These are phyloP conservation scores for Chaetomium tenue DNA, from an alignment of 495 filamentous ascomycete genomes.

Conservation along the genomic window DNA sequence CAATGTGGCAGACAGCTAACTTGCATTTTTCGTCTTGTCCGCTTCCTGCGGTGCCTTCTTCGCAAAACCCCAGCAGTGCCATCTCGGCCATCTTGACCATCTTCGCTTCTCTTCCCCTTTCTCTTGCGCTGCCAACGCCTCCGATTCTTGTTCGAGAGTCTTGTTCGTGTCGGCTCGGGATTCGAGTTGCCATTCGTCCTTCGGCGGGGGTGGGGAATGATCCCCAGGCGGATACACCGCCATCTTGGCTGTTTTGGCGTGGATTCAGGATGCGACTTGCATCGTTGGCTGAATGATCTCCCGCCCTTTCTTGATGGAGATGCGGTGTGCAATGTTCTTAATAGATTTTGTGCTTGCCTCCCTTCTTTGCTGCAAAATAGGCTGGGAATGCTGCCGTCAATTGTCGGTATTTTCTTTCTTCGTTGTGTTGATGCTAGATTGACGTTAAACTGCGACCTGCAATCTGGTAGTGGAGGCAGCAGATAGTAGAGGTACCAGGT, in stretches of 20 bases:
- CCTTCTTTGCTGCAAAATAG: neutral
- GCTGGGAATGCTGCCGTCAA: neutral
- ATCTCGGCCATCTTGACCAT: conserved; percentile 5
- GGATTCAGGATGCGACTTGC: neutral
- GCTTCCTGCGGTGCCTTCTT: neutral
- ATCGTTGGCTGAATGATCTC: neutral
- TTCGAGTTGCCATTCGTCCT: conserved; percentile 7
- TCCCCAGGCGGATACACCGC: conserved; percentile 14
- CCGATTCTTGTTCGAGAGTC: neutral
- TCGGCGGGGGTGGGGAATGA: neutral
- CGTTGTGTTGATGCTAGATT: neutral
- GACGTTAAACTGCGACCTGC: neutral
- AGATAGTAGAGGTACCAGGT: neutral
- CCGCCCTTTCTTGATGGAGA: neutral
- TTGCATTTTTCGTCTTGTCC: conserved; percentile 6
- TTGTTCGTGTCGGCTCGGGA: neutral
- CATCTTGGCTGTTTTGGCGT: conserved; percentile 7
- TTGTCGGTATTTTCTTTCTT: neutral
- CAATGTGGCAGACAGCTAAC: neutral
- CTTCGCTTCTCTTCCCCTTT: neutral
- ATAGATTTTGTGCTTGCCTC: neutral
- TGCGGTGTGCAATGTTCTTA: conserved; percentile 1
- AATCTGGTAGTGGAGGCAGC: neutral
- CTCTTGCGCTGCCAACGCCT: neutral
- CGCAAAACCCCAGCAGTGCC: neutral